A percentile compares a stretch with the other conserved stretches of the same genome.
Evolutionary conservation across 2,329 filamentous ascomycete species (phyloP).

Genomic region (Penicillium sp.): DNA sequence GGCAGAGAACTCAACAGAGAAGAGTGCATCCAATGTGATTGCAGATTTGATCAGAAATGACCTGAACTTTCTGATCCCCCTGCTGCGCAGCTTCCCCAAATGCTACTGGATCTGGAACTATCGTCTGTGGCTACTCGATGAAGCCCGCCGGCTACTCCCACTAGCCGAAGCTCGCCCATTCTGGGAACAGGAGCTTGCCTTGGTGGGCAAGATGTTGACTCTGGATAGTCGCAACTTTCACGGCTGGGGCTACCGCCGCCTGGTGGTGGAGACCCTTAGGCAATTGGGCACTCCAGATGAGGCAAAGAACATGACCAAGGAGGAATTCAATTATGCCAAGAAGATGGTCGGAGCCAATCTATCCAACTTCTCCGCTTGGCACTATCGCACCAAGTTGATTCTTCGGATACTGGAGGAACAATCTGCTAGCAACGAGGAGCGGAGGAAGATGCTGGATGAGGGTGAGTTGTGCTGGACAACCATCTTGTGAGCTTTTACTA

Average conservation of each 20-base stretch:
- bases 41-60: conserved; percentile 63
- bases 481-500: not conserved
- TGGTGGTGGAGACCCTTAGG: conserved; percentile 72
- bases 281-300: conserved; percentile 40
- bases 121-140: conserved; percentile 74
- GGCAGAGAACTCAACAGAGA: conserved; percentile 16
- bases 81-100: conserved; percentile 83
- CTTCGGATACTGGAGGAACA: conserved; percentile 69
- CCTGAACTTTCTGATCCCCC: conserved; percentile 73
- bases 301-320: conserved; percentile 62
- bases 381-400: conserved; percentile 80
- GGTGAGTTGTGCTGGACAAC: conserved; percentile 46
- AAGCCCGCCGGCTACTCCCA: conserved; percentile 63
- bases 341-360: conserved; percentile 80
- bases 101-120: conserved; percentile 99
- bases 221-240: conserved; percentile 91
- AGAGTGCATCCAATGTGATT: conserved; percentile 45
- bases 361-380: conserved; percentile 97
- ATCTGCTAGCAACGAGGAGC: conserved; percentile 56
- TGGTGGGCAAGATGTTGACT: conserved; percentile 82
- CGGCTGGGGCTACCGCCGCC: conserved; percentile 86
- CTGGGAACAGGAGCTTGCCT: conserved; percentile 77
- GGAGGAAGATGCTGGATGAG: conserved; percentile 66
- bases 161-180: conserved; percentile 55
- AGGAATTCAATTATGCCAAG: conserved; percentile 84